Base-by-base conservation (phyloP, 2,329 filamentous ascomycete genomes). In the Madurella fahalii region DNA sequence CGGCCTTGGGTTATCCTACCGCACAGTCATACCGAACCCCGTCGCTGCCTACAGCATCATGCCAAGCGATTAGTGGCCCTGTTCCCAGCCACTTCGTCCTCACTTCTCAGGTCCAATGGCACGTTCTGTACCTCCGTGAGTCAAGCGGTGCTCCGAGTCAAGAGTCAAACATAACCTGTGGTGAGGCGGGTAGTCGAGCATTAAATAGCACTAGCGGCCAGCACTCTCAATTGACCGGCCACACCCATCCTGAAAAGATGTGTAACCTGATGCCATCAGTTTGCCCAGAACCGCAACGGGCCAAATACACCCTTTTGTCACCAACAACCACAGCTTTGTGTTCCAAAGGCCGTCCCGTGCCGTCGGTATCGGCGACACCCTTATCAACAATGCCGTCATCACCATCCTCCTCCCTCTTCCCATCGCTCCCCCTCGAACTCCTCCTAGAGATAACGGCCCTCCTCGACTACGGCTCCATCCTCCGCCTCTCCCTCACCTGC, bases 381-480 rank as follows among this genome's bases (percentile, higher is more conserved):
- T 39, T 9, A 30, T 20, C 18, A n/a, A 7, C 34, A 49, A 25
- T 30, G 9, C 18, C 40, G 31, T 31, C 32, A 40, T 5, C 40
- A 44, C 16, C 20, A 34, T n/a, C 20, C 12, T 30, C 43, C 3
- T 32, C 11, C 5, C 41, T 46, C 50, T 1, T 1, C 18, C 40
- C 44, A 25, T 25, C 25, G 39, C 50, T 58, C 25, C 53, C 59
- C 50, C 20, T 51, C 40, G 59, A 61, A 11, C 9, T 61, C 31
- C 31, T 60, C 44, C 18, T 45, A 20, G n/a, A 18, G 12, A 17
- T 61, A 32, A 1, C 43, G 16, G 9, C 31, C 31, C 9, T 47
- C 41, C 58, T 60, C 48, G 43, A 47, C 39, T 58, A 53, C 45
- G 15, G 9, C 25, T 32, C 54, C 31, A 43, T 53, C 30, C 49